These are phyloP conservation scores for Calonectria hongkongensis DNA, from an alignment of 2,329 filamentous ascomycete genomes.

Conservation along the genomic window DNA sequence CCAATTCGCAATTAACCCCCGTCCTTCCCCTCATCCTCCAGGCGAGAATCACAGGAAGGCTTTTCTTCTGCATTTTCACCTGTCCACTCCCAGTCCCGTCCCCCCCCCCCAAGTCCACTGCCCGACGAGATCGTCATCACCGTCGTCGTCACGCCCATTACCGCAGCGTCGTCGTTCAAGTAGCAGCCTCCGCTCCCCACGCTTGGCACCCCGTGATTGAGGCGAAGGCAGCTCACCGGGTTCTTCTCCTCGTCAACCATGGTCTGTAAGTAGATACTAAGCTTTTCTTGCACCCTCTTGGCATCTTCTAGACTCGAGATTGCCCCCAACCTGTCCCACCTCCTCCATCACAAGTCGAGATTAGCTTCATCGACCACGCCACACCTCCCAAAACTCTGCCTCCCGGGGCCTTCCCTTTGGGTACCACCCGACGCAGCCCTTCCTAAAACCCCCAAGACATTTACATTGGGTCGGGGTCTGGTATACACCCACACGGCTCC, in stretches of 20 bases:
- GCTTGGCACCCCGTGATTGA: slow-evolving; percentile 9
- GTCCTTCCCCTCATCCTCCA: slow-evolving; percentile 15
- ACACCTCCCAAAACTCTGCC: slow-evolving; percentile 24
- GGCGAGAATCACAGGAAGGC: slow-evolving; percentile 25
- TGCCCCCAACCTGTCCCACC: slow-evolving; percentile 19
- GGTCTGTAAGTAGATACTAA: slow-evolving; percentile 37
- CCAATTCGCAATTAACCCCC: not conserved
- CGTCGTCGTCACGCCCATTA: slow-evolving; percentile 15
- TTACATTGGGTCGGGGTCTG: slow-evolving; percentile 23
- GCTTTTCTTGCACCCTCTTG: slow-evolving; percentile 28
- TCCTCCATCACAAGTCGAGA: slow-evolving; percentile 30
- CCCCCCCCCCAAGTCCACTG: not conserved
- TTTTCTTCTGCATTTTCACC: not conserved
- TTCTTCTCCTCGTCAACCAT: slow-evolving; percentile 8
- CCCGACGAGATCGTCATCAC: slow-evolving; percentile 17
- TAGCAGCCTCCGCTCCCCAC: not conserved
- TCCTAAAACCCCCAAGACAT: slow-evolving; percentile 1
- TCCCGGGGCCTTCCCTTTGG: slow-evolving; percentile 15
- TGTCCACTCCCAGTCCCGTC: not conserved
- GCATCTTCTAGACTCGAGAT: slow-evolving; percentile 19
- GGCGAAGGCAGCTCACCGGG: slow-evolving; percentile 4
- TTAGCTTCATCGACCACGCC: slow-evolving; percentile 35
- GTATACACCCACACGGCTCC: slow-evolving; percentile 17
- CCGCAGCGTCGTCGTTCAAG: slow-evolving; percentile 20
- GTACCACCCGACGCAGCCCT: slow-evolving; percentile 19